Evolutionary conservation across 305 asterid species (phyloP).

Genomic region (Solanum hybrid): DNA sequence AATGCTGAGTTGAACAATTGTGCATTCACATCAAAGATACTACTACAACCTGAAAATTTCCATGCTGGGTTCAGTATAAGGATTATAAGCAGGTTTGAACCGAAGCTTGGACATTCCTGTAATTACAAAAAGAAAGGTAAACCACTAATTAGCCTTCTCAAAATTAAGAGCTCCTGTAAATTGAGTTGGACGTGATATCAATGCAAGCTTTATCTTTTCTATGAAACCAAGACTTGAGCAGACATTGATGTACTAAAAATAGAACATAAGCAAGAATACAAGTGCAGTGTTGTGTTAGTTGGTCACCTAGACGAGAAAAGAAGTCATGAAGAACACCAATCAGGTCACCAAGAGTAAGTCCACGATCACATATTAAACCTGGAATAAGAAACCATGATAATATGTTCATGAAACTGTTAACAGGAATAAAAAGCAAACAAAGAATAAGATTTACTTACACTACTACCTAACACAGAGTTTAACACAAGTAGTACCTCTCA

Average conservation of each 20-base stretch:
- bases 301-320: slow-evolving; percentile 80
- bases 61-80: slow-evolving; percentile 99
- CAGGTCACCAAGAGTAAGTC: slow-evolving; percentile 88
- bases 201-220: not conserved
- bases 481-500: not conserved
- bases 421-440: not conserved
- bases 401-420: not conserved
- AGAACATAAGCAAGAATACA: not conserved
- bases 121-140: slow-evolving; percentile 5
- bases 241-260: not conserved
- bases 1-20: not conserved
- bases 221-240: not conserved
- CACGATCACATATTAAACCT: slow-evolving; percentile 90
- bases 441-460: not conserved
- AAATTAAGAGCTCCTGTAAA: not conserved
- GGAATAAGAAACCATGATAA: not conserved
- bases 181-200: not conserved
- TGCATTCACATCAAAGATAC: not conserved
- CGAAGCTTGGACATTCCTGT: slow-evolving; percentile 91
- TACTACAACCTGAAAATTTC: slow-evolving; percentile 79
- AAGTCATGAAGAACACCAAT: slow-evolving; percentile 83
- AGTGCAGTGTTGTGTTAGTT: not conserved
- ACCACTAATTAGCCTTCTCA: not conserved
- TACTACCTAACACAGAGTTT: not conserved
- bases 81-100: slow-evolving; percentile 97